Conservation (phyloP, 495 filamentous ascomycete genomes). For the Neurospora tetrasperma region DNA sequence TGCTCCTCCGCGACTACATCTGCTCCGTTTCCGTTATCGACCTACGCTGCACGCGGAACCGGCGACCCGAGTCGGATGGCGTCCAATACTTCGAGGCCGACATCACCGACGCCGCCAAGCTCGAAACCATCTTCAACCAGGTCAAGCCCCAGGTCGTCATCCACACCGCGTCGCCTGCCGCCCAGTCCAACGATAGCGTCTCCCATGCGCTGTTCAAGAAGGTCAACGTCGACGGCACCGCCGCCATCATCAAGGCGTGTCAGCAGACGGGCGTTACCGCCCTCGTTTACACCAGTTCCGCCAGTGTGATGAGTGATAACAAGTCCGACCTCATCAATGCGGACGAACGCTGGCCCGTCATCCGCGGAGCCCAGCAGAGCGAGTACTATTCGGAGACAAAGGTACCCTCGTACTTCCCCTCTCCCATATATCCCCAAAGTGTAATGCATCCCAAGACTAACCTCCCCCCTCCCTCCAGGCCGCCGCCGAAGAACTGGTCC, state of each 20-base stretch:
- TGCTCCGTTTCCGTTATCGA: constrained; percentile 74
- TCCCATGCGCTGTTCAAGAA: constrained; percentile 57
- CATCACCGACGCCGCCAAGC: constrained; percentile 61
- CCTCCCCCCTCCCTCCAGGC: constrained; percentile 44
- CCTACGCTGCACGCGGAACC: constrained; percentile 65
- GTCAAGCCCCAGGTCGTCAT: constrained; percentile 82
- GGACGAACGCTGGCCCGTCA: constrained; percentile 75
- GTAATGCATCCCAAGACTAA: not conserved
- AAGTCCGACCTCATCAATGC: constrained; percentile 75
- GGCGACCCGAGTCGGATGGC: constrained; percentile 51
- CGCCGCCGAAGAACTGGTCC: constrained; percentile 73
- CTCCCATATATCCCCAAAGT: too few relatives aligned
- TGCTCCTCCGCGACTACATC: constrained; percentile 44
- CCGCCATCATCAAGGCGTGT: constrained; percentile 64
- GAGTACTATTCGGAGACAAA: constrained; percentile 93
- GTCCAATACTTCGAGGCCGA: constrained; percentile 78
- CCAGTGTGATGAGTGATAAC: constrained; percentile 77
- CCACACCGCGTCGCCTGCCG: constrained; percentile 78
- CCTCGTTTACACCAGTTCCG: constrained; percentile 90
- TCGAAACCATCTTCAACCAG: constrained; percentile 55
- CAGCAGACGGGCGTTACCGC: constrained; percentile 71
- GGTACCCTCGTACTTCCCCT: constrained; percentile 29
- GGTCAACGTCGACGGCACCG: constrained; percentile 90
- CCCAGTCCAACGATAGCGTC: constrained; percentile 34
- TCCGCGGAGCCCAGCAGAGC: constrained; percentile 56